A percentile compares a stretch with the other conserved stretches of the same genome.
Conservation (phyloP, 2,329 filamentous ascomycete species). For the Ilyonectria mors-panacis region DNA sequence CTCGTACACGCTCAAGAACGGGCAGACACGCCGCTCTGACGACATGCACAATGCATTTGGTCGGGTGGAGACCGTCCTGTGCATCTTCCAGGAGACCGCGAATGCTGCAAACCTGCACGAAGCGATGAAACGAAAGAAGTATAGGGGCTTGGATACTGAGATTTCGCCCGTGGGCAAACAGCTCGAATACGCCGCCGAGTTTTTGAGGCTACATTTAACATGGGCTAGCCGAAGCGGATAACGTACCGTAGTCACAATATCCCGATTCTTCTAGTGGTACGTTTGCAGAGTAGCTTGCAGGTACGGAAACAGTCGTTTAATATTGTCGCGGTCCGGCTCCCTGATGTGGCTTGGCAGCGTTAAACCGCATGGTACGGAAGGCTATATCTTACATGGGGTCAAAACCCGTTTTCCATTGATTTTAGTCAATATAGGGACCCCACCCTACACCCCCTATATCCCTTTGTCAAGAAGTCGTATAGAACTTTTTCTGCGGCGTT, state of each 20-base stretch:
- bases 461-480: conserved; percentile 1
- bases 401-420: no score
- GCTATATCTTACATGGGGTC: no score
- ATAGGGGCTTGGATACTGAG: neutral
- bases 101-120: neutral
- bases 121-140: neutral
- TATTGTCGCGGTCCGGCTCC: neutral
- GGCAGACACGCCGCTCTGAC: neutral
- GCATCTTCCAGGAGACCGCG: neutral
- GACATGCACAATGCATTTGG: neutral
- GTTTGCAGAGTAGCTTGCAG: neutral
- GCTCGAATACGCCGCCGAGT: neutral
- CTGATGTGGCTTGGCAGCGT: neutral
- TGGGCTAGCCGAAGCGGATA: neutral
- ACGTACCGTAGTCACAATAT: neutral
- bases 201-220: neutral
- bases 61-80: neutral
- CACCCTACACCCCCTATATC: neutral
- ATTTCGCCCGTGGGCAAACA: neutral
- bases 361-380: neutral
- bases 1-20: neutral
- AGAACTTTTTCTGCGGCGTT: conserved; percentile 7
- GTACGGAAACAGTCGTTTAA: neutral
- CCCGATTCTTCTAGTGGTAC: neutral
- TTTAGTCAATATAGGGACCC: no score